These are phyloP conservation scores for Mortierella sp. DNA, from an alignment of 371 early-diverging fungal genomes.

Conservation along the genomic window DNA sequence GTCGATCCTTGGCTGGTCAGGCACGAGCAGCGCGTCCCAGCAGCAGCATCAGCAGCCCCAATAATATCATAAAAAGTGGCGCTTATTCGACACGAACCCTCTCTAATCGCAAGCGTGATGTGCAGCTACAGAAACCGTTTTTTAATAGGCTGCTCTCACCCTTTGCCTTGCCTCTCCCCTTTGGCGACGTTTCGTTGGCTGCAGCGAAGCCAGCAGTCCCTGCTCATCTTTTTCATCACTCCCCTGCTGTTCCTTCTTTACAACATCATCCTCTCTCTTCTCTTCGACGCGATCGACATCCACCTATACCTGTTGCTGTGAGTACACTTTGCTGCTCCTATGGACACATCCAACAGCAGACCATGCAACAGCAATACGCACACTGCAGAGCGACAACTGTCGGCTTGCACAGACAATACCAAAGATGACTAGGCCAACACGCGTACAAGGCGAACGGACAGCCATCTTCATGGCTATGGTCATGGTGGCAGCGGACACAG, in stretches of 20 bases:
- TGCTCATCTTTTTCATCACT: background rate
- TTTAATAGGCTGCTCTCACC: background rate
- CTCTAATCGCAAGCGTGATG: background rate
- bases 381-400: background rate
- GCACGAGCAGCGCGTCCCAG: conserved; percentile 14
- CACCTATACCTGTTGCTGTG: background rate
- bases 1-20: conserved; percentile 54
- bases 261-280: background rate
- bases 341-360: background rate
- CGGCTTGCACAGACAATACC: no score
- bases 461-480: no score
- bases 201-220: background rate
- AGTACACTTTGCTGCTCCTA: background rate
- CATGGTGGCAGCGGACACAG: no score
- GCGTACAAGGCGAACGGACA: no score
- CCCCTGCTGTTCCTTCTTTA: background rate
- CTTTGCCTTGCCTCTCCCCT: background rate
- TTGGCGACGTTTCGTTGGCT: conserved; percentile 7
- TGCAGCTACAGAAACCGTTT: conserved; percentile 5
- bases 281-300: background rate
- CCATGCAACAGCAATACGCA: no score
- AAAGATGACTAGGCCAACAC: no score
- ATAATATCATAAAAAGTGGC: background rate
- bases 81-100: no score
- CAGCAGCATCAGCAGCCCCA: conserved; percentile 19